These are phyloP conservation scores for Pseudopediastrum boryanum DNA, from an alignment of 139 green algal genomes.

Conservation along the genomic window DNA sequence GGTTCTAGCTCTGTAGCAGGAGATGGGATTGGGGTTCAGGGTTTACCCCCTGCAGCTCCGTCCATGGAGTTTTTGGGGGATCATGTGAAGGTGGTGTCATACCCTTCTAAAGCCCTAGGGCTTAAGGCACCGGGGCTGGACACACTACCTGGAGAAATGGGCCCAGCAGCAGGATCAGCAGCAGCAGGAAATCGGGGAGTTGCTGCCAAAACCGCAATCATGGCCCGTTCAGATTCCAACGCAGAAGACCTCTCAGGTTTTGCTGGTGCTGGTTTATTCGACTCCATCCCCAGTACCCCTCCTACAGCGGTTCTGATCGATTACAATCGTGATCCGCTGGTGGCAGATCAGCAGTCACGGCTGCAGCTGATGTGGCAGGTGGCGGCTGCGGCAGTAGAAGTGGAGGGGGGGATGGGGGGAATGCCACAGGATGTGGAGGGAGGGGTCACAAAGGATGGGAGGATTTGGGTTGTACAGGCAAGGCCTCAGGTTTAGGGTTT, in stretches of 20 bases:
- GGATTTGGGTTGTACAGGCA: slow-evolving; percentile 31
- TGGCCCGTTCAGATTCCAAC: slow-evolving; percentile 65
- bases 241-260: slow-evolving; percentile 60
- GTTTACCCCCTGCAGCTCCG: neutral
- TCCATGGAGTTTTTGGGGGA: neutral
- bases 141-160: slow-evolving; percentile 5
- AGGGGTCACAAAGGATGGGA: slow-evolving; percentile 19
- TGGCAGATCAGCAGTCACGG: neutral
- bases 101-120: slow-evolving; percentile 57
- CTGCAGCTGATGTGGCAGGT: slow-evolving; percentile 19
- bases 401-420: neutral
- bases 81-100: slow-evolving; percentile 43
- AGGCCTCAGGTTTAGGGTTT: slow-evolving; percentile 32
- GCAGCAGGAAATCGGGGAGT: neutral
- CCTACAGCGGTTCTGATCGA: neutral
- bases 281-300: slow-evolving; percentile 9
- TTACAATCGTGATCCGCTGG: slow-evolving; percentile 18
- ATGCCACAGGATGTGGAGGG: slow-evolving; percentile 25
- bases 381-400: slow-evolving; percentile 20
- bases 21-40: neutral
- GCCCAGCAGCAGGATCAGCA: neutral
- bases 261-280: slow-evolving; percentile 32
- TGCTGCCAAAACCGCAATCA: slow-evolving; percentile 17
- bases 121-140: slow-evolving; percentile 39
- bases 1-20: too few species aligned